These are phyloP conservation scores for Cladorrhinum sp. DNA, from an alignment of 2,329 filamentous ascomycete species.

Conservation along the genomic window DNA sequence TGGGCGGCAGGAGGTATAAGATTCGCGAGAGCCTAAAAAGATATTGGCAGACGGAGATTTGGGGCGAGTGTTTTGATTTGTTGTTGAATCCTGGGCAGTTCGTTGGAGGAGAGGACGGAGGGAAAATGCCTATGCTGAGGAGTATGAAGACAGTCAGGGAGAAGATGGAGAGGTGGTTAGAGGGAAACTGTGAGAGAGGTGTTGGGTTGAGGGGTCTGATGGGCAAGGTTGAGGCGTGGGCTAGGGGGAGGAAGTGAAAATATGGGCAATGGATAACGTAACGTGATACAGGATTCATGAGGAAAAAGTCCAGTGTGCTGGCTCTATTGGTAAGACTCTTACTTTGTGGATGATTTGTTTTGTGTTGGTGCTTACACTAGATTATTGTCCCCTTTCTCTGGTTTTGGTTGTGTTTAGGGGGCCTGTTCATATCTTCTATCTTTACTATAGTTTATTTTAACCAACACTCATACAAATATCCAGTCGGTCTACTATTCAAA, in stretches of 20 bases:
- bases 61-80: conserved; percentile 78
- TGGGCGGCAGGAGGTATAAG: conserved; percentile 63
- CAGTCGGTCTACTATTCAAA: no score
- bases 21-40: conserved; percentile 83
- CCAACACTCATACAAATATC: no score
- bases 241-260: conserved; percentile 35
- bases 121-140: conserved; percentile 68
- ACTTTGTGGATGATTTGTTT: no score
- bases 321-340: no score
- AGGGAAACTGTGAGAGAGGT: conserved; percentile 77
- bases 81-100: conserved; percentile 76
- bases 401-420: no score
- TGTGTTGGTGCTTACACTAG: no score
- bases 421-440: no score
- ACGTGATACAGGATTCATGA: no score
- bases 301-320: no score
- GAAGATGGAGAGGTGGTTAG: conserved; percentile 81
- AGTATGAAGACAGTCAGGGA: conserved; percentile 68
- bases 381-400: no score
- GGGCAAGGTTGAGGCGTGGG: conserved; percentile 57
- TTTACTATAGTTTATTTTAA: no score
- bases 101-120: conserved; percentile 61
- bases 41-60: conserved; percentile 96
- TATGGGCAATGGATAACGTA: no score
- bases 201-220: conserved; percentile 69